phyloP scores from a whole-genome alignment of 2,329 filamentous ascomycete species.

The Blumeriella jaapii region DNA sequence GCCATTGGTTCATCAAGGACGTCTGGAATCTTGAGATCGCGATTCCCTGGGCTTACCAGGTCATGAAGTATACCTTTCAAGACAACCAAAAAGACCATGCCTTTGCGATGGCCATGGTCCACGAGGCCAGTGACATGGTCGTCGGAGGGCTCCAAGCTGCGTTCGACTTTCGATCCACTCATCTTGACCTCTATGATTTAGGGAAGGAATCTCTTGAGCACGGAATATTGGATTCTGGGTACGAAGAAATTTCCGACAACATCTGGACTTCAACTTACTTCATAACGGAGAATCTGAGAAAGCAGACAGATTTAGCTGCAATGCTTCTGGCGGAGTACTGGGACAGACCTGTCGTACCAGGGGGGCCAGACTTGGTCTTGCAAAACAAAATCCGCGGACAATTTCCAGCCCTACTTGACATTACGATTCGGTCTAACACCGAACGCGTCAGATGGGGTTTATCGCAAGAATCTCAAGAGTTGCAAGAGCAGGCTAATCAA shows the following conservation, averaged over 20 bases:
- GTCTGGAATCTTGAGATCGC: slow-evolving; percentile 61
- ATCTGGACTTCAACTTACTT: slow-evolving; percentile 74
- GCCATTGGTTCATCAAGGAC: slow-evolving; percentile 79
- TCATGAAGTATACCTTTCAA: slow-evolving; percentile 60
- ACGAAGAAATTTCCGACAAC: slow-evolving; percentile 58
- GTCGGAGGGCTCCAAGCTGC: slow-evolving; percentile 50
- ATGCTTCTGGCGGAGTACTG: slow-evolving; percentile 25
- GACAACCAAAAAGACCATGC: slow-evolving; percentile 45
- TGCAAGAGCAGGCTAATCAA: slow-evolving; percentile 35
- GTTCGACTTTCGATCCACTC: slow-evolving; percentile 59
- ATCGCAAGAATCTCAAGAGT: slow-evolving; percentile 38
- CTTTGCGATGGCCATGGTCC: slow-evolving; percentile 26
- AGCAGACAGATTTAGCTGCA: slow-evolving; percentile 43
- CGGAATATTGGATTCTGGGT: slow-evolving; percentile 51
- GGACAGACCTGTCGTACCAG: slow-evolving; percentile 19
- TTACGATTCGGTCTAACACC: slow-evolving; percentile 44
- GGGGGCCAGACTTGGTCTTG: slow-evolving; percentile 13
- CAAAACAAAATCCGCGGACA: slow-evolving; percentile 38
- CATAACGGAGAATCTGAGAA: slow-evolving; percentile 49
- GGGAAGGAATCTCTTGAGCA: slow-evolving; percentile 52
- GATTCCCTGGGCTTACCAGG: slow-evolving; percentile 67
- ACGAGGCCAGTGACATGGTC: slow-evolving; percentile 67
- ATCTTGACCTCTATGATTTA: slow-evolving; percentile 63
- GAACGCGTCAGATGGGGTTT: slow-evolving; percentile 49
- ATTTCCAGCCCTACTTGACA: slow-evolving; percentile 41